Evolutionary conservation across 73 alveolate genomes (phyloP), one percentile per base, ranked within the genome.

Genomic region (Paramecium tetraurelia): DNA sequence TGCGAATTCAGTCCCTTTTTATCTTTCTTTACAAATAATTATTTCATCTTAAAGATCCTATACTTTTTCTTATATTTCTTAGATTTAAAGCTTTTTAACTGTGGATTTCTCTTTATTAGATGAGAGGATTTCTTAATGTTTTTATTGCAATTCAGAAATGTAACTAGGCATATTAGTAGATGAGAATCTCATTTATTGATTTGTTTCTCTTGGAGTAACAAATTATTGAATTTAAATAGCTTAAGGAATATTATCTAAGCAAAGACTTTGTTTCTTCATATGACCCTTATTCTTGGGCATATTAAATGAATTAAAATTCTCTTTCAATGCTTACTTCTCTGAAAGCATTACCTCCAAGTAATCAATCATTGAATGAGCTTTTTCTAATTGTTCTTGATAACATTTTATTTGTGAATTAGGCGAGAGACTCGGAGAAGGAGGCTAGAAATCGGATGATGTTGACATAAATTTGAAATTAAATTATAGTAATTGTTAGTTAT

Each of bases 401-500:
- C 57, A 36, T 72, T 72, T 72, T 16, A 72, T 72, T 72, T 72
- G n/a, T 35, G 86, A 72, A 22, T 40, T 72, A 35, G 86, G 86
- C 7, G 86, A 72, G 57, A 72, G 86, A 36, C 59, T n/a, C 14
- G 57, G 57, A 35, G 86, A 72, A 12, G 86, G 86, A 35, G 86
- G 86, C 59, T 72, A 40, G 46, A 72, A 72, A 36, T 72, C 86
- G 4, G 86, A 72, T 2, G 84, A 63, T 63, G 84, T 63, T 63
- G 84, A 63, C 84, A 63, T 63, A 63, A 63, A 63, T 63, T 63
- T 63, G 84, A 63, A 63, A 63, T 63, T 63, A 63, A 63, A 63
- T 63, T 53, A 53, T 53, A 18, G 31, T 53, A 22, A 53, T 16
- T 53, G 69, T 53, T 53, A 53, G 69, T 53, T 53, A 53, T 53